phyloP scores from a whole-genome alignment of 2,329 filamentous ascomycete genomes.

The Cladophialophora bantiana region DNA sequence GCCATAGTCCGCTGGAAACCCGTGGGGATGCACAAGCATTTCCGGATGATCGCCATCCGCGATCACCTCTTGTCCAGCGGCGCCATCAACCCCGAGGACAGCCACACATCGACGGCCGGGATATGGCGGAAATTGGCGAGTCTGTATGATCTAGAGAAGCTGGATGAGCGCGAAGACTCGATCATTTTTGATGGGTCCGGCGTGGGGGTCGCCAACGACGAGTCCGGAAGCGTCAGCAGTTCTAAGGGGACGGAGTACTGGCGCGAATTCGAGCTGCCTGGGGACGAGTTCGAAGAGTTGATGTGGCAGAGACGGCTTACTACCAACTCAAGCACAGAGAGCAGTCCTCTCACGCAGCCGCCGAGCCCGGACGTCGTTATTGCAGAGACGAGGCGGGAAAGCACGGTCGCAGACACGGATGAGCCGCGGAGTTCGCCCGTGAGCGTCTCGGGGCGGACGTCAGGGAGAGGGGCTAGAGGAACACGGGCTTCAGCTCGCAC shows the following conservation, averaged over 20 bases:
- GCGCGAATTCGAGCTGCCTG: constrained; percentile 70
- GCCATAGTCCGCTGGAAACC: constrained; percentile 94
- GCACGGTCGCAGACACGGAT: constrained; percentile 57
- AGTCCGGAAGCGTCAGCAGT: constrained; percentile 52
- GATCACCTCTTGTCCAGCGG: constrained; percentile 81
- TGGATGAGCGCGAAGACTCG: constrained; percentile 80
- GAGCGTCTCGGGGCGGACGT: constrained; percentile 10
- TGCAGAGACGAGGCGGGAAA: constrained; percentile 48
- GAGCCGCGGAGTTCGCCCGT: constrained; percentile 45
- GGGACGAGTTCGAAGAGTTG: constrained; percentile 55
- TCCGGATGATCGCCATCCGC: constrained; percentile 86
- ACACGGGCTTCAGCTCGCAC: constrained; percentile 37
- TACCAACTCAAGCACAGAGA: constrained; percentile 37
- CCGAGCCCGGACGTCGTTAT: not conserved
- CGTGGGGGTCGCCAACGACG: not conserved
- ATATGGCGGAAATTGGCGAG: constrained; percentile 89
- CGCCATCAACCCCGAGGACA: constrained; percentile 70
- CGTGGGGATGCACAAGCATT: constrained; percentile 95
- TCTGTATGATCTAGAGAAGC: constrained; percentile 82
- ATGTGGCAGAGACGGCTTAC: constrained; percentile 58
- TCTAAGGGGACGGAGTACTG: constrained; percentile 56
- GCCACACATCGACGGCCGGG: constrained; percentile 74
- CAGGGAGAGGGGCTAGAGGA: constrained; percentile 41
- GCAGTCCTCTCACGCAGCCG: constrained; percentile 8
- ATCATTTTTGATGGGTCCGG: constrained; percentile 54